Evolutionary conservation across 805 yeast genomes (phyloP).

Genomic region (Tetrapisispora arboricola): DNA sequence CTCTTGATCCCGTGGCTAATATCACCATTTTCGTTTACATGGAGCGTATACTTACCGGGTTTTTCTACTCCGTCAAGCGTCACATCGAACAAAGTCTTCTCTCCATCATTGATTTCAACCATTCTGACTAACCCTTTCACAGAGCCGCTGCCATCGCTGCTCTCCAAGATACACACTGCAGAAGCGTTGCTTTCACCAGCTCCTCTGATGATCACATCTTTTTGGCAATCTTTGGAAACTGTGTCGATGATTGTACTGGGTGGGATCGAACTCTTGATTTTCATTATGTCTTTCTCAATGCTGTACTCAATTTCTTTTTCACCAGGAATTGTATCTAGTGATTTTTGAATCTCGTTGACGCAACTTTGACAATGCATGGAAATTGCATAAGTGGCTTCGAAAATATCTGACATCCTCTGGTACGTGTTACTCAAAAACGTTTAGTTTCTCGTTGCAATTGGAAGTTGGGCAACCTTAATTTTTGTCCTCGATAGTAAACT

Average conservation of each 20-base stretch:
- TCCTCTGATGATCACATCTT: slow-evolving; percentile 88
- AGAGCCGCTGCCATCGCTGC: slow-evolving; percentile 41
- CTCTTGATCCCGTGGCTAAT: slow-evolving; percentile 61
- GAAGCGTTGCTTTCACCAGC: slow-evolving; percentile 81
- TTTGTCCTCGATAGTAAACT: too few relatives aligned
- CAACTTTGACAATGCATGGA: slow-evolving; percentile 74
- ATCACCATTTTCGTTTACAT: slow-evolving; percentile 63
- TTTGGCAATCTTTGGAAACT: slow-evolving; percentile 56
- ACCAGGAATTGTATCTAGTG: slow-evolving; percentile 43
- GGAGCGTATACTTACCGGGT: slow-evolving; percentile 57
- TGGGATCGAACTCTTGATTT: slow-evolving; percentile 58
- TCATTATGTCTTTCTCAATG: slow-evolving; percentile 48
- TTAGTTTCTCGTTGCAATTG: too few relatives aligned
- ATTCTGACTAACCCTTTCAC: slow-evolving; percentile 84
- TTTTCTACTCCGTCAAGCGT: slow-evolving; percentile 60
- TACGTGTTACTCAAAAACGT: too few relatives aligned
- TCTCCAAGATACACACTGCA: slow-evolving; percentile 82
- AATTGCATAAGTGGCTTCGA: slow-evolving; percentile 71
- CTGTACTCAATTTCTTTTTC: slow-evolving; percentile 47
- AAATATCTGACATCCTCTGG: neutral
- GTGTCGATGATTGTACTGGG: slow-evolving; percentile 66
- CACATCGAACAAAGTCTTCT: slow-evolving; percentile 57
- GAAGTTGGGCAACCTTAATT: neutral
- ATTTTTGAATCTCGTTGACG: slow-evolving; percentile 45
- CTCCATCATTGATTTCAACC: slow-evolving; percentile 46